Evolutionary conservation across 306 rosid species (phyloP).

Genomic region (Canavalia ensiformis): DNA sequence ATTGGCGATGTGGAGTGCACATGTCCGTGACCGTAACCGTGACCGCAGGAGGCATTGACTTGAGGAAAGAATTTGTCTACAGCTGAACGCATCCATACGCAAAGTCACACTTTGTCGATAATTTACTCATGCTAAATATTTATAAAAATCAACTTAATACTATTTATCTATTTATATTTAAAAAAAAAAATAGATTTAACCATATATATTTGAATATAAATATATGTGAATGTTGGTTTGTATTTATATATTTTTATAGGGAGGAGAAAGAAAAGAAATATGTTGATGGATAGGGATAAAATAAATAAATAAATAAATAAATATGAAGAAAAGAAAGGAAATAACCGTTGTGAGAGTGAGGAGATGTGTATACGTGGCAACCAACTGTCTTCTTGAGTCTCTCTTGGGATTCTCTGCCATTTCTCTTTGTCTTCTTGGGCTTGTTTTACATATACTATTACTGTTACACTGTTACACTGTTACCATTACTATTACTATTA

Average conservation of each 20-base stretch:
- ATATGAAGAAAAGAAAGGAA: conserved; percentile 36
- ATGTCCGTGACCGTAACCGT: conserved; percentile 1
- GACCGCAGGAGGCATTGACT: conserved; percentile 16
- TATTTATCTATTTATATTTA: too few relatives aligned
- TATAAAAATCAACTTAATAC: too few relatives aligned
- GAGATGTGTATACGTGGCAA: conserved; percentile 60
- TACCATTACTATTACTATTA: too few relatives aligned
- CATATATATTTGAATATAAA: too few relatives aligned
- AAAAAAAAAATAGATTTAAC: too few relatives aligned
- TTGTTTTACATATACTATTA: not conserved
- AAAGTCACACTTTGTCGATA: conserved; percentile 18
- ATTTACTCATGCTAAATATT: not conserved
- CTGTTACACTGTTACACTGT: too few relatives aligned
- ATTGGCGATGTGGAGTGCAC: not conserved
- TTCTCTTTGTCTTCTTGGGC: not conserved
- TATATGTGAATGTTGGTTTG: too few relatives aligned
- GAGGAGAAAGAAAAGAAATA: too few relatives aligned
- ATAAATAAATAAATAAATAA: not conserved
- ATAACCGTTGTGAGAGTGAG: conserved; percentile 62
- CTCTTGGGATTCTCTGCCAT: conserved; percentile 68
- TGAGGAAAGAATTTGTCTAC: conserved; percentile 37
- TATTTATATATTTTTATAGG: too few relatives aligned
- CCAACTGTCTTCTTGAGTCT: conserved; percentile 65
- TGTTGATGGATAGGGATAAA: not conserved
- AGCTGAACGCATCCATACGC: conserved; percentile 45